Evolutionary conservation across 164 flowering plant genomes (phyloP).

Genomic region (Vitis vinifera): ASM3070453v1 NC_081813.1:3536501-3537000

Average conservation of each 20-base stretch:
- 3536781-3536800: not conserved
- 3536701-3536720: not conserved
- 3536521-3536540: no score
- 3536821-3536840: not conserved
- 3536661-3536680: no score
- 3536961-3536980: constrained; percentile 10
- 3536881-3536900: constrained; percentile 8
- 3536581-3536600: no score
- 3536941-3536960: constrained; percentile 1
- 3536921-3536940: constrained; percentile 1
- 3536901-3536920: constrained; percentile 3
- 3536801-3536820: constrained; percentile 5
- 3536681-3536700: constrained; percentile 12
- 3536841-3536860: constrained; percentile 15
- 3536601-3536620: no score
- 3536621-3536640: no score
- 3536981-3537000: constrained; percentile 2
- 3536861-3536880: constrained; percentile 17
- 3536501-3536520: no score
- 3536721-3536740: constrained; percentile 14
- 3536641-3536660: no score
- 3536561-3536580: no score
- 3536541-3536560: no score
- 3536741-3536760: constrained; percentile 7
- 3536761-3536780: constrained; percentile 7